A percentile compares a stretch with the other conserved stretches of the same genome.
These are phyloP conservation scores for Mortierella sp. DNA, from an alignment of 371 early-diverging fungal species.

Conservation along the genomic window DNA sequence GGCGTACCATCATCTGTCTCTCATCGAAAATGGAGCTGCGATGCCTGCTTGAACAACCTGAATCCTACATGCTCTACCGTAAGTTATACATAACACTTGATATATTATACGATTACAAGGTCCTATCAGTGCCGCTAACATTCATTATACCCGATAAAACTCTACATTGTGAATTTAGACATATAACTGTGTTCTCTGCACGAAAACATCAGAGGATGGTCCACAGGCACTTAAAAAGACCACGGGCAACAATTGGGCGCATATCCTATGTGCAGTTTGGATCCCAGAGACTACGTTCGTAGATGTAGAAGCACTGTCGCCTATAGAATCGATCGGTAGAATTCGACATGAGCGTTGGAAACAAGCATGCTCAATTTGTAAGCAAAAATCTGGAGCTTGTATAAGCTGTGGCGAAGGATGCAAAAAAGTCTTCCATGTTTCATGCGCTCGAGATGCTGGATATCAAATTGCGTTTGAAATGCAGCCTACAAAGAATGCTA, in stretches of 20 bases:
- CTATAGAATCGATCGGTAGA: conserved; percentile 80
- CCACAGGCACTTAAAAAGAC: conserved; percentile 89
- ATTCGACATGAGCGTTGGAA: conserved; percentile 77
- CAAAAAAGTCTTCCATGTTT: conserved; percentile 64
- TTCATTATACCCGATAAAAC: background rate
- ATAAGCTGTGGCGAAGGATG: conserved; percentile 62
- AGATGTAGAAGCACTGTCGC: conserved; percentile 74
- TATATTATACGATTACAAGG: background rate
- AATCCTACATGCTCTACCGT: conserved; percentile 72
- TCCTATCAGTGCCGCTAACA: background rate
- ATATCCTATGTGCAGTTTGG: conserved; percentile 90
- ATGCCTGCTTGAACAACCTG: conserved; percentile 70
- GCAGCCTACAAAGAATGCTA: conserved; percentile 50
- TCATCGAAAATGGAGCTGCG: conserved; percentile 67
- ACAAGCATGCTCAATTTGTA: conserved; percentile 64
- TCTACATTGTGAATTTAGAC: conserved; percentile 37
- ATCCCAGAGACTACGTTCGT: conserved; percentile 83
- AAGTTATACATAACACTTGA: conserved; percentile 5
- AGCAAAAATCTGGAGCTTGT: conserved; percentile 61
- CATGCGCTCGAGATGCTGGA: conserved; percentile 64
- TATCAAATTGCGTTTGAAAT: conserved; percentile 64
- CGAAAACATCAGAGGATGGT: conserved; percentile 42
- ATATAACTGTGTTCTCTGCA: conserved; percentile 75
- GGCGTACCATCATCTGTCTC: conserved; percentile 45
- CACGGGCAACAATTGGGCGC: conserved; percentile 91